A percentile compares a stretch with the other conserved stretches of the same genome.
Evolutionary conservation across 805 yeast species (phyloP).

Genomic region (Citeromyces matritensis): DNA sequence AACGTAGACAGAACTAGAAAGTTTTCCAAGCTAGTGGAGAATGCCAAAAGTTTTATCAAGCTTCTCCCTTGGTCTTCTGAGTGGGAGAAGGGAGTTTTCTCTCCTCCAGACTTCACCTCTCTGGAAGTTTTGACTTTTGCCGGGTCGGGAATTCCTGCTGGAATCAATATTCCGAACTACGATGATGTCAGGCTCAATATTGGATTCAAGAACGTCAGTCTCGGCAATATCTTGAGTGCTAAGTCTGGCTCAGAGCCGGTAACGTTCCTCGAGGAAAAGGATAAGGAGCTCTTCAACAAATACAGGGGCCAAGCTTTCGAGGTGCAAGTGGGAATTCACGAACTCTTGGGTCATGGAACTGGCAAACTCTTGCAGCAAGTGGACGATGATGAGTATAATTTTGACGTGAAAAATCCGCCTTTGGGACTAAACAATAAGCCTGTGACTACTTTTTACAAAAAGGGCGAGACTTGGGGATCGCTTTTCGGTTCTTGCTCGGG

Average conservation of each 20-base stretch:
- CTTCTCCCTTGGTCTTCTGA: constrained; percentile 65
- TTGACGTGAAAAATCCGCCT: constrained; percentile 51
- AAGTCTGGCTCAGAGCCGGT: constrained; percentile 54
- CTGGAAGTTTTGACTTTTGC: constrained; percentile 83
- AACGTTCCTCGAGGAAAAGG: constrained; percentile 42
- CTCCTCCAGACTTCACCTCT: constrained; percentile 88
- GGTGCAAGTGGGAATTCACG: constrained; percentile 90
- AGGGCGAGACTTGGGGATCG: constrained; percentile 86
- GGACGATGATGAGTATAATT: constrained; percentile 52
- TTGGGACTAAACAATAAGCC: constrained; percentile 45
- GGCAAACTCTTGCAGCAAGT: constrained; percentile 58
- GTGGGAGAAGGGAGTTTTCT: constrained; percentile 73
- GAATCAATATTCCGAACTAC: constrained; percentile 85
- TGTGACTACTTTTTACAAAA: constrained; percentile 52
- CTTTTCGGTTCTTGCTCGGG: constrained; percentile 74
- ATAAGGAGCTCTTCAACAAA: constrained; percentile 45
- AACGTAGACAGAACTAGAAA: constrained; percentile 77
- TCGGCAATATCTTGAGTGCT: constrained; percentile 75
- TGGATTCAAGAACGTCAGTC: constrained; percentile 82
- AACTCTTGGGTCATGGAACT: constrained; percentile 81
- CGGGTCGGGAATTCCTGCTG: constrained; percentile 85
- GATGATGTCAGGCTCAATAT: constrained; percentile 73
- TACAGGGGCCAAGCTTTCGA: constrained; percentile 77
- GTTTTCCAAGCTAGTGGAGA: constrained; percentile 52
- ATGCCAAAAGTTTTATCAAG: constrained; percentile 49